Evolutionary conservation across 768 basidiomycete genomes (phyloP), one percentile per base, ranked within the genome.

Genomic region (Agaricus blazei): DNA sequence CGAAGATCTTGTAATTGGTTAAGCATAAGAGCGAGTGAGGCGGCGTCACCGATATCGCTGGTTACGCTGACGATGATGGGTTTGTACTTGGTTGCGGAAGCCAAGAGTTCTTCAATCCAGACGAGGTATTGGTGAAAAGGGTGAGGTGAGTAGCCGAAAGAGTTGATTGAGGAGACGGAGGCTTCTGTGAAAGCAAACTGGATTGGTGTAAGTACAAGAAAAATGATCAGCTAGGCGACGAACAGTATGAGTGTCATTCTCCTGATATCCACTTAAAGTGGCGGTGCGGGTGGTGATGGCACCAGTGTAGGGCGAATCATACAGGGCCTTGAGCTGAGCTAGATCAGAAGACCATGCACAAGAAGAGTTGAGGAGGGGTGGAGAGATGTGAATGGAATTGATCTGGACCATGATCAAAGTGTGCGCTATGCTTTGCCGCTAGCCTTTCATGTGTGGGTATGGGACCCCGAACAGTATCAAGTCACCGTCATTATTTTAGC

Each of bases 71-170:
- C 78, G 63, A 94, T 85, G 62, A 94, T 75, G 1, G 87, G 90
- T 57, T 77, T 70, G 15, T 57, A 36, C 24, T 24, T 58, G 51
- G 57, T 51, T 49, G 40, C 44, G 40, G 41, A 50, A 40, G 29
- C 63, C 57, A 80, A 67, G 56, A 88, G 77, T 42, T 83, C 62
- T 37, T 74, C 65, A 45, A 90, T 72, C 85, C 87, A 90, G 48
- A 65, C 67, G 43, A 91, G 65, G 70, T 93, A 94, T 24, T 65
- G 60, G n/a, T 72, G 63, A 42, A 94, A 77, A 4, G 87, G 82
- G 62, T 85, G 77, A 0, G 90, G 92, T 7, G 90, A 93, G 70
- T 93, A 95, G 24, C 92, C 92, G 68, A 90, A 94, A 0, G 87
- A 88, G 66, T 94, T 94, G 57, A 91, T 64, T 14, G 91, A 84